Evolutionary conservation across 2,329 filamentous ascomycete species (phyloP).

Genomic region (Ascocoryne sarcoides): DNA sequence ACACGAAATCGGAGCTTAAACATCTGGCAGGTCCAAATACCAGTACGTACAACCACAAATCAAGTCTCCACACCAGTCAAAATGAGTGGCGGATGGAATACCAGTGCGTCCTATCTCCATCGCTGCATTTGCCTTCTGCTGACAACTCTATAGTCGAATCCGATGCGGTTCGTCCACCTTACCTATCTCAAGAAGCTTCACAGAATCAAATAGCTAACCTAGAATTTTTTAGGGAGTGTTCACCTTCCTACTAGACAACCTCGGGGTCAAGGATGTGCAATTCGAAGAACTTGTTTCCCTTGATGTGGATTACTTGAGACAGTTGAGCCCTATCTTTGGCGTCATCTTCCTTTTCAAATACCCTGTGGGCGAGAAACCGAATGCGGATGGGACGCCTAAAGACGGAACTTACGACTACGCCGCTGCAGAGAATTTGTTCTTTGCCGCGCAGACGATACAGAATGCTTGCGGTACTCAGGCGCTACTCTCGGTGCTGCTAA

Average conservation of each 20-base stretch:
- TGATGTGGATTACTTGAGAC: constrained; percentile 63
- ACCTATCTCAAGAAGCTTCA: constrained; percentile 2
- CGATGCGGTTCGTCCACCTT: constrained; percentile 82
- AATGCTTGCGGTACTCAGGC: constrained; percentile 98
- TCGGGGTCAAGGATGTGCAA: constrained; percentile 88
- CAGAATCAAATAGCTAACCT: constrained; percentile 6
- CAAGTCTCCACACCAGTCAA: too few species aligned
- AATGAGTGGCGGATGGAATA: constrained; percentile 89
- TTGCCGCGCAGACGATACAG: constrained; percentile 94
- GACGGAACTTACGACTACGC: constrained; percentile 75
- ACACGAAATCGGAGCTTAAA: too few species aligned
- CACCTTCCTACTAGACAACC: constrained; percentile 85
- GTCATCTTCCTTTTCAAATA: constrained; percentile 99
- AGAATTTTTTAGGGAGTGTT: constrained; percentile 65
- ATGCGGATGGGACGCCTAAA: constrained; percentile 48
- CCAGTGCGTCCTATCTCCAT: constrained; percentile 45
- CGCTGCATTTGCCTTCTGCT: constrained; percentile 4
- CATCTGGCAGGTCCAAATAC: too few species aligned
- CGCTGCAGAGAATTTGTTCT: constrained; percentile 75
- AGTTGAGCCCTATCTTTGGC: constrained; percentile 75
- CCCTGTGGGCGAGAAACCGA: constrained; percentile 59
- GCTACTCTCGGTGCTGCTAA: constrained; percentile 82
- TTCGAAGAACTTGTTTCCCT: constrained; percentile 94
- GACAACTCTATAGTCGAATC: constrained; percentile 58
- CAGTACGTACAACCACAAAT: too few species aligned